These are phyloP conservation scores for Torulaspora maleeae DNA, from an alignment of 805 yeast species.

Conservation along the genomic window DNA sequence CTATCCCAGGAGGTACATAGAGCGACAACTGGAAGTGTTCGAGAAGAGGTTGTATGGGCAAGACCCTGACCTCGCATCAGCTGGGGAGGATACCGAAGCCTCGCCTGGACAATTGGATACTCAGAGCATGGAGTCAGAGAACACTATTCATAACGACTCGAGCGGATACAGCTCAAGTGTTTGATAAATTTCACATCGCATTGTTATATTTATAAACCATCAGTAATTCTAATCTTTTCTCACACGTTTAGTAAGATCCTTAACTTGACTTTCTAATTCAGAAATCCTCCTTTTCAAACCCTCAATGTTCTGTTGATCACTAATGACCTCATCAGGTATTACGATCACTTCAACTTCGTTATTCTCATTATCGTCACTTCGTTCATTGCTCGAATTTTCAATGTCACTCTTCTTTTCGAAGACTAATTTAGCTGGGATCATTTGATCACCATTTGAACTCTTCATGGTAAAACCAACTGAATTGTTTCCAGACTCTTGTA, in stretches of 20 bases:
- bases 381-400: constrained; percentile 1
- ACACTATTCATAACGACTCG: background rate
- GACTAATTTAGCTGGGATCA: constrained; percentile 9
- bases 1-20: constrained; percentile 22
- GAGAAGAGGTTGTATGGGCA: constrained; percentile 20
- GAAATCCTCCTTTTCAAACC: constrained; percentile 21
- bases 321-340: constrained; percentile 12
- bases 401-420: constrained; percentile 9
- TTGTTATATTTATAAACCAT: constrained; percentile 1
- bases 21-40: constrained; percentile 21
- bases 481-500: constrained; percentile 10
- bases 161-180: constrained; percentile 4
- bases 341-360: constrained; percentile 4
- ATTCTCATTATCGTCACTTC: constrained; percentile 1
- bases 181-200: background rate
- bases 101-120: constrained; percentile 9
- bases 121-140: constrained; percentile 8
- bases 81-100: constrained; percentile 4
- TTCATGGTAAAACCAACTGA: constrained; percentile 9
- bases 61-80: constrained; percentile 2
- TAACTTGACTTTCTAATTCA: constrained; percentile 19
- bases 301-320: constrained; percentile 11
- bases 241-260: constrained; percentile 10
- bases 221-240: constrained; percentile 4
- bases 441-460: constrained; percentile 6